Percentiles rank a stretch among this genome's conserved stretches.
Evolutionary conservation across 768 basidiomycete genomes (phyloP).

Genomic region (Cubamyces sp.): DNA sequence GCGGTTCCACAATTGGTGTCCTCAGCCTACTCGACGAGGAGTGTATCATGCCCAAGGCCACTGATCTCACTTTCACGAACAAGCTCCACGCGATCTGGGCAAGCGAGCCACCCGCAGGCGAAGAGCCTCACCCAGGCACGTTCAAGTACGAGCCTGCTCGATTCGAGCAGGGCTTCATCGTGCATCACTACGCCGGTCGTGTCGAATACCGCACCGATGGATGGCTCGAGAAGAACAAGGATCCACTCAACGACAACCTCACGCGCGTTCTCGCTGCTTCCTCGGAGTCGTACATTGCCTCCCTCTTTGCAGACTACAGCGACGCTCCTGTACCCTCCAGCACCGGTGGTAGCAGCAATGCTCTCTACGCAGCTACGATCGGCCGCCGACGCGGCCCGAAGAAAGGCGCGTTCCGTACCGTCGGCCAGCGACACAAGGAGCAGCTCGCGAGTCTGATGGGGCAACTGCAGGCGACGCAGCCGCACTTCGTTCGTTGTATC

Average conservation of each 20-base stretch:
- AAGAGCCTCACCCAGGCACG: constrained; percentile 70
- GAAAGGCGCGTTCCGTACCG: constrained; percentile 96
- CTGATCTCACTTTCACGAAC: constrained; percentile 91
- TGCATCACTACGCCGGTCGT: constrained; percentile 95
- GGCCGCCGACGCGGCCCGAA: constrained; percentile 79
- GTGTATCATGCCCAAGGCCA: constrained; percentile 99
- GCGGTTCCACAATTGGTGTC: constrained; percentile 76
- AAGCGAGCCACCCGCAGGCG: constrained; percentile 45
- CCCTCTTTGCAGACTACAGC: constrained; percentile 82
- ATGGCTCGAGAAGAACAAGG: constrained; percentile 99
- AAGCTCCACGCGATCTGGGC: constrained; percentile 86
- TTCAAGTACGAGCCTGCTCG: constrained; percentile 84
- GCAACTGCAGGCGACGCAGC: constrained; percentile 92
- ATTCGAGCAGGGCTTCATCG: constrained; percentile 92
- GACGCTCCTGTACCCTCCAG: constrained; percentile 45
- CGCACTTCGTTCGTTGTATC: constrained; percentile 98
- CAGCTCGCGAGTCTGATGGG: constrained; percentile 90
- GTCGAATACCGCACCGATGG: constrained; percentile 96
- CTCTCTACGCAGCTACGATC: constrained; percentile 40
- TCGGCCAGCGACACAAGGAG: constrained; percentile 94
- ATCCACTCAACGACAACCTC: constrained; percentile 95
- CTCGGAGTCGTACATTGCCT: constrained; percentile 77
- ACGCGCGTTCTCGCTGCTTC: constrained; percentile 86
- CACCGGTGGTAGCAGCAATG: constrained; percentile 42
- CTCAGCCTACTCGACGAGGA: constrained; percentile 95